These are phyloP conservation scores for Saxophila tyrrhenica DNA, from an alignment of 495 filamentous ascomycete species.

Conservation along the genomic window DNA sequence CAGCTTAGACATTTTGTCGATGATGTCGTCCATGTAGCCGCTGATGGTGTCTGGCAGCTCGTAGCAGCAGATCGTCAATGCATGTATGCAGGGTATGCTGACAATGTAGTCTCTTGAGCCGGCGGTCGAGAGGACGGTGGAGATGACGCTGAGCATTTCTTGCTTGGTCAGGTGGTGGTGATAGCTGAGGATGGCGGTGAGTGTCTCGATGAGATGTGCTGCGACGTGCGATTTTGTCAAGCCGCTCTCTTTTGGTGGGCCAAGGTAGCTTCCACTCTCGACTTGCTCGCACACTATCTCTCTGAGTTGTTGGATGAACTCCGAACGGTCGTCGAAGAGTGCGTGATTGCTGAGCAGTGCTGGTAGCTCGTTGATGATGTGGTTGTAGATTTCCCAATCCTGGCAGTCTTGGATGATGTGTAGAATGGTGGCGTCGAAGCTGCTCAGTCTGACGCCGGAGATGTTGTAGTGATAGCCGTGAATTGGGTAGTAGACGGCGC, in stretches of 20 bases:
- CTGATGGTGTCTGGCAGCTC: constrained; percentile 76
- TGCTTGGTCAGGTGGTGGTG: constrained; percentile 70
- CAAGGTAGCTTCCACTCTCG: constrained; percentile 57
- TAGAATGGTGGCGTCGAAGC: constrained; percentile 9
- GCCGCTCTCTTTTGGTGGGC: constrained; percentile 60
- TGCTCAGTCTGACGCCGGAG: constrained; percentile 25
- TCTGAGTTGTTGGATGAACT: constrained; percentile 66
- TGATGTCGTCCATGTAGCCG: constrained; percentile 67
- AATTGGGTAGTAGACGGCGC: constrained; percentile 43
- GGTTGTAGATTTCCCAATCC: constrained; percentile 93
- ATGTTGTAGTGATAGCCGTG: constrained; percentile 24
- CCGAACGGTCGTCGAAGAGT: constrained; percentile 60
- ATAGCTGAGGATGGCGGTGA: constrained; percentile 79
- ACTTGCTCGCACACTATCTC: constrained; percentile 71
- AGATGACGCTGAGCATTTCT: constrained; percentile 81
- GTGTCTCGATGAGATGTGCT: constrained; percentile 71
- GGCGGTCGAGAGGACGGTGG: constrained; percentile 70
- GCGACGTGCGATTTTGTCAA: constrained; percentile 80
- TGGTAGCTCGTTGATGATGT: constrained; percentile 73
- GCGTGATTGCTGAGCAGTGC: constrained; percentile 81
- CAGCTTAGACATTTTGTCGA: constrained; percentile 87
- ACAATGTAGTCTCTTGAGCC: constrained; percentile 67
- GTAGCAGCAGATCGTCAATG: constrained; percentile 83
- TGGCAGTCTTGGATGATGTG: constrained; percentile 58
- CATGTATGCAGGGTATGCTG: constrained; percentile 85